Percentiles rank a stretch among this genome's conserved stretches.
Evolutionary conservation across 805 yeast species (phyloP).

Genomic region (Yamadazyma olivae): DNA sequence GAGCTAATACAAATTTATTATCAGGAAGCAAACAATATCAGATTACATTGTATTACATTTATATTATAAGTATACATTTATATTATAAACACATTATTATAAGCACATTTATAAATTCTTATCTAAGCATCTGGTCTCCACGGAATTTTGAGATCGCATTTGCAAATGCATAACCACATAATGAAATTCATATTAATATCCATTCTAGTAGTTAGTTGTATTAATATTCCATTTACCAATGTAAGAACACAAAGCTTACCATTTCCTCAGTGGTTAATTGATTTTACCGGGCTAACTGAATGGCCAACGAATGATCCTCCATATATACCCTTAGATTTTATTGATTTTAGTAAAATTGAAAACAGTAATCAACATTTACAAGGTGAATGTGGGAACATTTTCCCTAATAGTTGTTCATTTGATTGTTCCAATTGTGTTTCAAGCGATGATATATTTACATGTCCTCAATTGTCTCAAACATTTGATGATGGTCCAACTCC

Average conservation of each 20-base stretch:
- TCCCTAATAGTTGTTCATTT: constrained; percentile 56
- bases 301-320: constrained; percentile 95
- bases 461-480: constrained; percentile 75
- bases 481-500: constrained; percentile 95
- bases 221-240: too few species aligned
- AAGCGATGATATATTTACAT: constrained; percentile 72
- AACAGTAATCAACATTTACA: constrained; percentile 42
- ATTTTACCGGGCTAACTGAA: constrained; percentile 63
- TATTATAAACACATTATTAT: too few species aligned
- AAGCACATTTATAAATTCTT: too few species aligned
- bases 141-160: too few species aligned
- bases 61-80: too few species aligned
- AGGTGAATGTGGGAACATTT: constrained; percentile 48
- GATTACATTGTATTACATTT: too few species aligned
- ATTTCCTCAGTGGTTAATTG: constrained; percentile 77
- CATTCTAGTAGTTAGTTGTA: too few species aligned
- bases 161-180: too few species aligned
- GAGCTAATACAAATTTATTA: too few species aligned
- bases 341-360: constrained; percentile 56
- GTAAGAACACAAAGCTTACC: constrained; percentile 28
- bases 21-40: too few species aligned
- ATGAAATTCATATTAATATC: too few species aligned
- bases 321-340: constrained; percentile 74
- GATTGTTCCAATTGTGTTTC: constrained; percentile 81
- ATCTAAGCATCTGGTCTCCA: too few species aligned